Percentiles rank a stretch among this genome's conserved stretches.
Conservation (phyloP, 2,329 filamentous ascomycete genomes). For the Alternaria sp. region DNA sequence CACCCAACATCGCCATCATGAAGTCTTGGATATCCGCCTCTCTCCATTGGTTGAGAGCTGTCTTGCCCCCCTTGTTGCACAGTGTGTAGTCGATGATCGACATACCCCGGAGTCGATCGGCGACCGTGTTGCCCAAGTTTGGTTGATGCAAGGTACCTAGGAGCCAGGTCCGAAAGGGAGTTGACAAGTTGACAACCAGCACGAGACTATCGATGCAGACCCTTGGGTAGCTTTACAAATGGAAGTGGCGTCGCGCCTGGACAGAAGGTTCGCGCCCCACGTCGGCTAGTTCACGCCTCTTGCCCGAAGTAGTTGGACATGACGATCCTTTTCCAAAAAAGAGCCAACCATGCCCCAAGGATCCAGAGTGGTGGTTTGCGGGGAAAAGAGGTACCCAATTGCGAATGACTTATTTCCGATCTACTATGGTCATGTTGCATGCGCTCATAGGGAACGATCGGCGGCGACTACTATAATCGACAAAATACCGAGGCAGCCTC, state of each 20-base stretch:
- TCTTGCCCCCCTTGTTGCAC: not conserved
- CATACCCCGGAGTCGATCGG: slow-evolving; percentile 2
- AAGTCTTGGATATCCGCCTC: not conserved
- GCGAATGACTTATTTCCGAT: slow-evolving; percentile 1
- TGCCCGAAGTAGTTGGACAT: not conserved
- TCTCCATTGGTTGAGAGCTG: slow-evolving; percentile 1
- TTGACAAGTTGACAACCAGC: not conserved
- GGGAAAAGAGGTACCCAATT: slow-evolving; percentile 2
- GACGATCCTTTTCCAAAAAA: slow-evolving; percentile 4
- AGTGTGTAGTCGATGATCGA: slow-evolving; percentile 6
- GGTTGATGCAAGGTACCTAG: not conserved
- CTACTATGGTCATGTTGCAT: slow-evolving; percentile 1
- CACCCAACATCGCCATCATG: not conserved
- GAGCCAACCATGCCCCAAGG: not conserved
- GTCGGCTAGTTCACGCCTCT: slow-evolving; percentile 9
- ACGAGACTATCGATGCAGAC: slow-evolving; percentile 1
- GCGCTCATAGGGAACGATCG: slow-evolving; percentile 1
- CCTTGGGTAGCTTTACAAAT: slow-evolving; percentile 1
- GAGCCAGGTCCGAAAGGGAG: not conserved
- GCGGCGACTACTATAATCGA: not conserved
- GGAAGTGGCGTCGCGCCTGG: slow-evolving; percentile 1
- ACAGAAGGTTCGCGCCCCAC: slow-evolving; percentile 8
- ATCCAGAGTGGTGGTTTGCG: slow-evolving; percentile 4
- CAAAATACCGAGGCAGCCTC: slow-evolving; percentile 4
- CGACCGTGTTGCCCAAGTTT: not conserved